Conservation (phyloP, 371 early-diverging fungal genomes). For the Syncephalastrum monosporum region DNA sequence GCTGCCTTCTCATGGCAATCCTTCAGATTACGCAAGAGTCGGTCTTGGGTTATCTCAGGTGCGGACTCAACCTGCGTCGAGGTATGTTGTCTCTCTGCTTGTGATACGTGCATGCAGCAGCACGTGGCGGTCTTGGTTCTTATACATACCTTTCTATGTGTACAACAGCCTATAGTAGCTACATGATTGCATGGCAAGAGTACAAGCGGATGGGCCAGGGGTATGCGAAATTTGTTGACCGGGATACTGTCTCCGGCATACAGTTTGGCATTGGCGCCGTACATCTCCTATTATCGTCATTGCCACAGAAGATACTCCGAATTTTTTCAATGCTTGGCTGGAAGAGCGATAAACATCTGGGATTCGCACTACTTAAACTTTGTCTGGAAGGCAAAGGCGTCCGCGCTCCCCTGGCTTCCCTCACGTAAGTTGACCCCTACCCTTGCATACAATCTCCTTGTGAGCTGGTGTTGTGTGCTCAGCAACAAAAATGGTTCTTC, state of each 20-base stretch:
- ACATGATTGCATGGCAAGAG: constrained; percentile 35
- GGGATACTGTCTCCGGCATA: constrained; percentile 34
- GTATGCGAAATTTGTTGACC: constrained; percentile 30
- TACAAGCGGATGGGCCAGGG: constrained; percentile 34
- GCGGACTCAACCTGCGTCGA: constrained; percentile 49
- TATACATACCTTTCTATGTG: background rate
- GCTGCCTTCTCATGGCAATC: constrained; percentile 45
- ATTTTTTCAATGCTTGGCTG: constrained; percentile 44
- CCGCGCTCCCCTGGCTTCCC: constrained; percentile 48
- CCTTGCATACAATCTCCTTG: background rate
- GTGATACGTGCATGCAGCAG: background rate
- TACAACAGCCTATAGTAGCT: constrained; percentile 25
- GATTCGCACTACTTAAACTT: constrained; percentile 50
- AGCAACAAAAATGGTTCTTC: too few relatives aligned
- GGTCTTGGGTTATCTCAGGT: constrained; percentile 46
- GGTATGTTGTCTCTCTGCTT: constrained; percentile 26
- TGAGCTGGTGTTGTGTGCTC: too few relatives aligned
- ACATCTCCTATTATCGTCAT: constrained; percentile 47
- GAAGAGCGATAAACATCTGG: constrained; percentile 50
- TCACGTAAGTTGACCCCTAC: constrained; percentile 36
- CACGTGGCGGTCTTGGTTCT: background rate
- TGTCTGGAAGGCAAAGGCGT: constrained; percentile 48
- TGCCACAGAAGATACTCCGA: constrained; percentile 47
- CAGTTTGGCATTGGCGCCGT: constrained; percentile 50
- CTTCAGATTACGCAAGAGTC: constrained; percentile 52